Conservation (phyloP, 2,329 filamentous ascomycete species). For the Nectriaceae sp. region DNA sequence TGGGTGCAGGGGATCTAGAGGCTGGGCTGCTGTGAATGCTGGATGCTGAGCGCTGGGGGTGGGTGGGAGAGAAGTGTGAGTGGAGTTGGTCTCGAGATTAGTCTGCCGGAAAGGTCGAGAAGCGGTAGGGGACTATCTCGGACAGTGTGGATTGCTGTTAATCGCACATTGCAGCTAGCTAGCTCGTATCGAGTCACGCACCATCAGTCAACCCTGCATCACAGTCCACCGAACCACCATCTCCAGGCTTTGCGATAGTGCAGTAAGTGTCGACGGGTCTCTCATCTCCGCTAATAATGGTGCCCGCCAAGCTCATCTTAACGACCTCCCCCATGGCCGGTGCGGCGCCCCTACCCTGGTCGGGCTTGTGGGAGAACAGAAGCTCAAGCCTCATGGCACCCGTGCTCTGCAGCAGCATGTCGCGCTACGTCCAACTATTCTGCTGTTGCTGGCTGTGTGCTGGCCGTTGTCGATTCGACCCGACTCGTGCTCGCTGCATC, state of each 20-base stretch:
- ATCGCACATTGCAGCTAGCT: slow-evolving; percentile 7
- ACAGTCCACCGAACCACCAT: slow-evolving; percentile 1
- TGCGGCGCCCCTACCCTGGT: slow-evolving; percentile 27
- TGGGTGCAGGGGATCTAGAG: slow-evolving; percentile 27
- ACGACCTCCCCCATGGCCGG: slow-evolving; percentile 26
- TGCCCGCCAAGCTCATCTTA: slow-evolving; percentile 34
- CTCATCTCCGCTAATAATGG: slow-evolving; percentile 34
- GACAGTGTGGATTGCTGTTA: neutral
- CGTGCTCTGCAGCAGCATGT: slow-evolving; percentile 12
- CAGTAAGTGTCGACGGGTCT: slow-evolving; percentile 18
- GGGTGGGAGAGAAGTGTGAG: slow-evolving; percentile 39
- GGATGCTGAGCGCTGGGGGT: slow-evolving; percentile 7
- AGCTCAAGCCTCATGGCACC: slow-evolving; percentile 12
- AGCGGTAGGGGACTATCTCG: slow-evolving; percentile 30
- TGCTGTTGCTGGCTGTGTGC: neutral
- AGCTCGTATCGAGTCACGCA: no score
- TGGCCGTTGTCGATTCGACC: neutral
- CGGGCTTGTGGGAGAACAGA: slow-evolving; percentile 8
- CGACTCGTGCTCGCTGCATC: neutral
- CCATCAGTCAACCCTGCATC: neutral
- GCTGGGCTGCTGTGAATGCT: slow-evolving; percentile 2
- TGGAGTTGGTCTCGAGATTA: slow-evolving; percentile 47
- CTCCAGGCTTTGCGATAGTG: slow-evolving; percentile 15
- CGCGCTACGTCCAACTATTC: slow-evolving; percentile 10
- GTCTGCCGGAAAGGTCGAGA: slow-evolving; percentile 31